Percentiles rank a stretch among this genome's conserved stretches.
phyloP scores from a whole-genome alignment of 805 yeast genomes.

The Candida sanyiensis region DNA sequence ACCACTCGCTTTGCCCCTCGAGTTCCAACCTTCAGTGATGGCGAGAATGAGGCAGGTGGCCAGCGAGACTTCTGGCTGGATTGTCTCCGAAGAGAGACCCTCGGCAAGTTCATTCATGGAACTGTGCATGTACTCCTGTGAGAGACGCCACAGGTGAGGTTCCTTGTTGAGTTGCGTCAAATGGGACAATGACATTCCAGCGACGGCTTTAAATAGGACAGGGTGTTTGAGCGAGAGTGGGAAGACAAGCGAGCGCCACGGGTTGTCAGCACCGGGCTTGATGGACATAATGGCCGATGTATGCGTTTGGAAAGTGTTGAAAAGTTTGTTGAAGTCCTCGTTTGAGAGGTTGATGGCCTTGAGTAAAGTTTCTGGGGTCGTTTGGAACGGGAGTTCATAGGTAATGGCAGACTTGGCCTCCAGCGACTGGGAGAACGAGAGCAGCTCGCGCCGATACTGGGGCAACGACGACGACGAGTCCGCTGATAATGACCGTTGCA shows the following conservation, averaged over 20 bases:
- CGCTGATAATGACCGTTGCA: slow-evolving; percentile 16
- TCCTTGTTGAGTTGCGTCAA: slow-evolving; percentile 7
- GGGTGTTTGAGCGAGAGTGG: slow-evolving; percentile 53
- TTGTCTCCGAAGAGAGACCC: slow-evolving; percentile 40
- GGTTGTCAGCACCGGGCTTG: slow-evolving; percentile 60
- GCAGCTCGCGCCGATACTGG: slow-evolving; percentile 20
- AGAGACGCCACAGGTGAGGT: slow-evolving; percentile 1
- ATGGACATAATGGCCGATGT: slow-evolving; percentile 55
- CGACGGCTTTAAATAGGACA: slow-evolving; percentile 55
- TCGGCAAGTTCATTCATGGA: slow-evolving; percentile 49
- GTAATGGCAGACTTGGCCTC: not conserved
- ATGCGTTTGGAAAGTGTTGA: slow-evolving; percentile 36
- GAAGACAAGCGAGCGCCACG: slow-evolving; percentile 55
- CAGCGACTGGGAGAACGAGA: slow-evolving; percentile 15
- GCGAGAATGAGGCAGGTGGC: slow-evolving; percentile 61
- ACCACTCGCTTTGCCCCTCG: slow-evolving; percentile 54
- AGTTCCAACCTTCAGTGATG: slow-evolving; percentile 64
- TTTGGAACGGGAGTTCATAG: not conserved
- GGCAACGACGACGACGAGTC: slow-evolving; percentile 21
- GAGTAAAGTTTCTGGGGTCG: slow-evolving; percentile 1
- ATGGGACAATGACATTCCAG: slow-evolving; percentile 64
- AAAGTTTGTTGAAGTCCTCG: slow-evolving; percentile 20
- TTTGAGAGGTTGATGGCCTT: slow-evolving; percentile 4
- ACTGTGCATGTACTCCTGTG: slow-evolving; percentile 9
- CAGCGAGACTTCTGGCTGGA: slow-evolving; percentile 61